Evolutionary conservation across 495 filamentous ascomycete species (phyloP), one percentile per base, ranked within the genome.

Genomic region (Aspergillus biplanus): DNA sequence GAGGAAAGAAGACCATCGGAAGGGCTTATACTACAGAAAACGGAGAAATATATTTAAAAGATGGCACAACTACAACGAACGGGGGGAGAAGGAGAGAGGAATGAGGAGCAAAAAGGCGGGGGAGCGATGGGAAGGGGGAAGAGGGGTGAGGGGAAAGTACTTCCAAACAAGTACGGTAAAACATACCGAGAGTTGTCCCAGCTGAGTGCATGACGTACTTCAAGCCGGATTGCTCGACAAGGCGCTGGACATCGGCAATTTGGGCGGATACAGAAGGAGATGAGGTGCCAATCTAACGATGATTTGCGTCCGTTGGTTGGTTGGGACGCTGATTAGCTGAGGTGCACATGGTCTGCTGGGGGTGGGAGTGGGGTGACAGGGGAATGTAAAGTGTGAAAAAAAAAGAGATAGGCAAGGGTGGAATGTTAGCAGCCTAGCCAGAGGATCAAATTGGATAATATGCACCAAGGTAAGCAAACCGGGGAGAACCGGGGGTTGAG

Each of bases 161-260:
- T 18, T 15, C 7, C 1, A 44, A 15, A 21, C 15, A 54, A 52
- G 39, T 16, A 32, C 7, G 37, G 39, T 33, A 39, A 39, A 34
- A 84, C 86, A 49, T 78, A 96, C 93, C 93, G 42, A 98, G 84
- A 0, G 94, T 97, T 0, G 93, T 97, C 16, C 94, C 94, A 6
- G 91, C 91, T 4, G 90, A 92, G 72, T 97, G 94, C 92, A 98
- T 94, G 54, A 83, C 85, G 70, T 92, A 94, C 50, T 83, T 87
- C 65, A 98, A 69, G 7, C 91, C 92, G 61, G 88, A 92, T 56
- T 82, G 84, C 69, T 89, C 85, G 66, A 99, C 83, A 16, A 99
- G 80, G n/a, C 87, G 83, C 73, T 98, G 94, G 48, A 99, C 92
- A 46, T 89, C 87, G 46, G 95, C 93, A 35, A 99, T 85, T 74